Evolutionary conservation across 2,329 filamentous ascomycete genomes (phyloP).

Genomic region (Sphaerulina musiva): DNA sequence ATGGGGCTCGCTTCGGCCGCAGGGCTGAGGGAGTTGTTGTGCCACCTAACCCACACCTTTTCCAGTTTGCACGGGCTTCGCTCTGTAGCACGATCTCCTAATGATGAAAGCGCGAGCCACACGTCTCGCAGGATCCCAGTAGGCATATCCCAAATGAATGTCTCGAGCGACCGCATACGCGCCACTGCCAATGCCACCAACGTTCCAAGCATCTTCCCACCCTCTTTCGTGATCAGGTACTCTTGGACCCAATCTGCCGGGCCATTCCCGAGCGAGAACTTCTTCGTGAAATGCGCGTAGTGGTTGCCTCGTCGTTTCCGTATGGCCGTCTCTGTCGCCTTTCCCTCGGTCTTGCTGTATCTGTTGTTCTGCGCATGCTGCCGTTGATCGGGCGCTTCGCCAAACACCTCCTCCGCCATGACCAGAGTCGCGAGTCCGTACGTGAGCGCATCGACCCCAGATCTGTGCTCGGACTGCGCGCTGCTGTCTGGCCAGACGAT

Average conservation of each 20-base stretch:
- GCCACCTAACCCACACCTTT: constrained; percentile 74
- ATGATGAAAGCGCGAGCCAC: constrained; percentile 68
- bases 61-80: constrained; percentile 61
- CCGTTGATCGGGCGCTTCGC: constrained; percentile 41
- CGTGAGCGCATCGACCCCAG: constrained; percentile 73
- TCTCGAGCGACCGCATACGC: constrained; percentile 74
- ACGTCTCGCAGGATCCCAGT: constrained; percentile 75
- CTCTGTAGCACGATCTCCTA: constrained; percentile 53
- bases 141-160: constrained; percentile 84
- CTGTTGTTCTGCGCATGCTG: constrained; percentile 28
- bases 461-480: constrained; percentile 57
- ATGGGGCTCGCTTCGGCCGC: constrained; percentile 38
- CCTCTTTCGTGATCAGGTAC: constrained; percentile 75
- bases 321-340: constrained; percentile 27
- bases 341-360: constrained; percentile 21
- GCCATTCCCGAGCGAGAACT: constrained; percentile 80
- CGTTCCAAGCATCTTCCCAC: constrained; percentile 82
- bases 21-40: constrained; percentile 57
- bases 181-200: constrained; percentile 72
- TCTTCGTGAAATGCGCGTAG: constrained; percentile 71
- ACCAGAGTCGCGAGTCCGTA: constrained; percentile 75
- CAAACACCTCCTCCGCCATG: constrained; percentile 61
- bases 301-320: constrained; percentile 58
- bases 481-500: constrained; percentile 78
- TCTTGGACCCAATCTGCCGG: constrained; percentile 71